Base-by-base conservation (phyloP, 2,329 filamentous ascomycete species). In the Pseudogymnoascus sp. region DNA sequence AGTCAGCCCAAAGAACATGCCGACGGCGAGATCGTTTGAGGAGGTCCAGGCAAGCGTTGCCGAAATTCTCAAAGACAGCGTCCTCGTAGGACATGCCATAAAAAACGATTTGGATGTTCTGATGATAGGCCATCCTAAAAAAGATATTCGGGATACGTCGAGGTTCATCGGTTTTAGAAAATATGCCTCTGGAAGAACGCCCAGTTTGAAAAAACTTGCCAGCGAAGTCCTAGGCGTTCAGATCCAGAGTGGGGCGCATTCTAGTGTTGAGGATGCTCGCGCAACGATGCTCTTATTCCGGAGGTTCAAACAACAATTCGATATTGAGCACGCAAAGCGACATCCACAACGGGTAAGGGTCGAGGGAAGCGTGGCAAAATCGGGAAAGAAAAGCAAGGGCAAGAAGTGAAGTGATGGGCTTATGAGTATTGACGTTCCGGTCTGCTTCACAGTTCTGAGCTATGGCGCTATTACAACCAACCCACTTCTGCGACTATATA, bases 241-340 rank as follows among this genome's bases (percentile, higher is more conserved):
- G 58, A 87, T 89, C 60, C 86, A 89, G 66, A 75, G 73, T 18
- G 85, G 84, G 1, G 76, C 81, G 25, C 86, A 88, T 71, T 87
- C 84, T 1, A 88, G 85, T 71, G 76, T 88, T 64, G 78, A 88
- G 76, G 94, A 99, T 77, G 94, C 94, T 1, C 80, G 91, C 66
- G 91, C 90, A 4, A 87, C 91, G 0, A 97, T 99, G 91, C 76
- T 93, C 61, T 76, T 99, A 41, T 97, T 96, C 70, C 82, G 89
- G 64, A 83, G 85, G 66, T 84, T 91, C 72, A 97, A 97, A 76
- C 80, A 86, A 15, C 88, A 81, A 0, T 97, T 99, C 71, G 94
- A 97, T 71, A 78, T 85, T 62, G 90, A 96, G 71, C 85, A 91
- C 72, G 77, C 86, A 61, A 86, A 84, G 72, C 84, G 82, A 62